A percentile compares a stretch with the other conserved stretches of the same genome.
phyloP scores from a whole-genome alignment of 345 rosid species.

The Pelargonium nanum region DNA sequence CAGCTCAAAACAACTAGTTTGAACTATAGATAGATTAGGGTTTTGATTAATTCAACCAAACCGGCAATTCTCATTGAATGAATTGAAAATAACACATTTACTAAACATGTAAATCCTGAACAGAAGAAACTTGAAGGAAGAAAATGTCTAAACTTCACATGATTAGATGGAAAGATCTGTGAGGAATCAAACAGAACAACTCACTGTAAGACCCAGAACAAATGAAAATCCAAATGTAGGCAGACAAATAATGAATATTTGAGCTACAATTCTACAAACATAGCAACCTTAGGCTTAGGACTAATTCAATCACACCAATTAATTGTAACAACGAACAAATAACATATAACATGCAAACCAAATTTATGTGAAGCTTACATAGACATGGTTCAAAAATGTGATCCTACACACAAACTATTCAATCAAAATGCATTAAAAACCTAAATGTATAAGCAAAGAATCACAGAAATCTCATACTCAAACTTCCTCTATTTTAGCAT shows the following conservation, averaged over 20 bases:
- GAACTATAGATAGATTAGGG: no score
- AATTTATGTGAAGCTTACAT: no score
- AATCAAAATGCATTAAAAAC: no score
- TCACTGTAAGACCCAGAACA: not conserved
- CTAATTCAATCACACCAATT: no score
- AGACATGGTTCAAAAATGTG: no score
- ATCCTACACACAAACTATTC: no score
- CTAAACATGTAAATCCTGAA: not conserved
- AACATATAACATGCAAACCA: no score
- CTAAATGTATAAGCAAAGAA: not conserved
- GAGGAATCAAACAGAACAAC: not conserved
- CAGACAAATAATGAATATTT: no score
- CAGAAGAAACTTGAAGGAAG: no score
- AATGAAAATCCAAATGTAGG: not conserved
- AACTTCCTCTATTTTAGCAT: not conserved
- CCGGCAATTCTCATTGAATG: not conserved
- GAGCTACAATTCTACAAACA: not conserved
- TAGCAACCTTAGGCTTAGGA: not conserved
- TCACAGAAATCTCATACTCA: not conserved
- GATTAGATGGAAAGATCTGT: not conserved
- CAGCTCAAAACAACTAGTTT: no score
- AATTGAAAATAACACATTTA: not conserved
- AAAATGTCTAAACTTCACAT: not conserved
- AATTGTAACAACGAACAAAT: no score
- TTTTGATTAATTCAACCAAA: not conserved